Conservation (phyloP, 176 grass and related monocot species). For the Guadua angustifolia region DNA sequence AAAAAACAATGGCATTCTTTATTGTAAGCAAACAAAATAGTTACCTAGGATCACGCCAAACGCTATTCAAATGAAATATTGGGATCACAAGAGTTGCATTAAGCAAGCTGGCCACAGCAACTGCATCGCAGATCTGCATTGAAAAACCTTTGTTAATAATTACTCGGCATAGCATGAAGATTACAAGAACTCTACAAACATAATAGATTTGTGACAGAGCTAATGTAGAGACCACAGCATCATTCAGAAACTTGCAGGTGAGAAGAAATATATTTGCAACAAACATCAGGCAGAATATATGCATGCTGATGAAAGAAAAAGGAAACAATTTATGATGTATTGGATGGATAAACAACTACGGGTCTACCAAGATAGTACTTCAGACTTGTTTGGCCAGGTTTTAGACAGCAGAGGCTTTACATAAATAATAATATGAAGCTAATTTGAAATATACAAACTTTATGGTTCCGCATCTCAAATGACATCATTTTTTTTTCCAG, state of each 20-base stretch:
- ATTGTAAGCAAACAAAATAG: slow-evolving; percentile 23
- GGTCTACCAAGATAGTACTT: slow-evolving; percentile 12
- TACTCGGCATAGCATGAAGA: slow-evolving; percentile 35
- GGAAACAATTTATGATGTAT: background rate
- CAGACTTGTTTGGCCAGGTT: background rate
- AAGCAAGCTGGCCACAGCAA: slow-evolving; percentile 83
- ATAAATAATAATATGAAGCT: slow-evolving; percentile 8
- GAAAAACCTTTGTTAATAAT: slow-evolving; percentile 37
- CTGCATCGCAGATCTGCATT: slow-evolving; percentile 91
- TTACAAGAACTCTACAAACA: slow-evolving; percentile 39
- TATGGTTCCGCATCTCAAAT: background rate
- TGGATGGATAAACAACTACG: background rate
- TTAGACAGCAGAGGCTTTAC: background rate
- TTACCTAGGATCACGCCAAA: slow-evolving; percentile 94
- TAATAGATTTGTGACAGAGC: slow-evolving; percentile 12
- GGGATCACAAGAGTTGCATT: slow-evolving; percentile 98
- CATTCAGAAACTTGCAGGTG: background rate
- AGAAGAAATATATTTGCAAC: slow-evolving; percentile 33
- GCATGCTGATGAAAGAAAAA: background rate
- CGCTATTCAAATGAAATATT: slow-evolving; percentile 91
- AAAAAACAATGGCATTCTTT: slow-evolving; percentile 11
- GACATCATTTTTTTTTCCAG: background rate
- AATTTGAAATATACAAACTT: background rate
- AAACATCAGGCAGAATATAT: background rate
- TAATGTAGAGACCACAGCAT: slow-evolving; percentile 9